A percentile compares a stretch with the other conserved stretches of the same genome.
phyloP scores from a whole-genome alignment of 1,139 yeast species.

The Pichia inconspicua region DNA sequence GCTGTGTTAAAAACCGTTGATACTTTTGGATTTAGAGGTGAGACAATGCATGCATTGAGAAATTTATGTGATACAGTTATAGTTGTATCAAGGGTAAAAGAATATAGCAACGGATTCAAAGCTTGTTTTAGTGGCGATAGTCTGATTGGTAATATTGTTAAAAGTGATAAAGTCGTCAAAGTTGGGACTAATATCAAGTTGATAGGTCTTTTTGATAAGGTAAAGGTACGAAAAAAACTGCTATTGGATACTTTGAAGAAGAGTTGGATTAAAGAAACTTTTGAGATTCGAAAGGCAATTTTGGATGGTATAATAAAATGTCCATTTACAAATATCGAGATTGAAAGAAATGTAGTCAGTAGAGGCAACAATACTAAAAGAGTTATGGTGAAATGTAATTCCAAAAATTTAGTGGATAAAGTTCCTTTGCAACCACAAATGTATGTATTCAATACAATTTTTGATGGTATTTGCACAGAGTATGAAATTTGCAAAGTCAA shows the following conservation, averaged over 20 bases:
- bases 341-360: constrained; percentile 20
- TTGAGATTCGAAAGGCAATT: constrained; percentile 31
- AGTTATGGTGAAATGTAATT: neutral
- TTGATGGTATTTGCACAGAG: constrained; percentile 17
- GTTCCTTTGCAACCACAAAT: constrained; percentile 10
- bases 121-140: constrained; percentile 14
- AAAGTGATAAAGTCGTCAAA: neutral
- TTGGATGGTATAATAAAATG: constrained; percentile 30
- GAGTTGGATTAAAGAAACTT: constrained; percentile 26
- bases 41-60: constrained; percentile 40
- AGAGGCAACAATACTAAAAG: neutral
- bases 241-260: constrained; percentile 16
- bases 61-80: constrained; percentile 30
- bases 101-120: constrained; percentile 25
- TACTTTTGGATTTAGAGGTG: constrained; percentile 79
- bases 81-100: constrained; percentile 31
- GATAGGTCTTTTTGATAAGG: constrained; percentile 40
- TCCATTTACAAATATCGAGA: constrained; percentile 27
- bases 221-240: constrained; percentile 50
- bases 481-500: constrained; percentile 19
- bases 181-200: constrained; percentile 48
- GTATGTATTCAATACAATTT: constrained; percentile 18
- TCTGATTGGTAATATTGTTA: constrained; percentile 4
- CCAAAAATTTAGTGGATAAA: neutral
- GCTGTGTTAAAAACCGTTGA: constrained; percentile 40